Base-by-base conservation (phyloP, 2,329 filamentous ascomycete genomes). In the Penicillium griseofulvum region DNA sequence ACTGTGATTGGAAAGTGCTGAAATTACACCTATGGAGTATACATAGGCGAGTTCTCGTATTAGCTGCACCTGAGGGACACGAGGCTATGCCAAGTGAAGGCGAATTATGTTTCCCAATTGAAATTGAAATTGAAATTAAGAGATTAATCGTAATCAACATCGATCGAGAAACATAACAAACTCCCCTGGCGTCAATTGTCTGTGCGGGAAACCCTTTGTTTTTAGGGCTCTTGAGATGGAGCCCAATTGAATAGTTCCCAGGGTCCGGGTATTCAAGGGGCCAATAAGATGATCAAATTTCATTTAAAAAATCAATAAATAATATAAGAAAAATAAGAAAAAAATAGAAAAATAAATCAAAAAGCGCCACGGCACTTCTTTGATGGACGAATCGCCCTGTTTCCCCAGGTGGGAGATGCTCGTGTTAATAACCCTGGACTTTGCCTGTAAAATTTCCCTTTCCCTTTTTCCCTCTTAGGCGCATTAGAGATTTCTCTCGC, bases 181-280 rank as follows among this genome's bases (percentile, higher is more conserved):
- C 29, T 28, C 4, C 53, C 48, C 48, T 52, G 37, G 48, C 49
- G 29, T 54, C 38, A 16, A 28, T 24, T 29, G 44, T 45, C 48
- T 52, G 52, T 55, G 52, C 48, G 44, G 52, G 28, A 55, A 41
- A 52, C 48, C 48, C 47, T 55, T 42, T 50, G 41, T 33, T 14
- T 44, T 56, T 52, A 55, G 47, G 52, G 55, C 57, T 60, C 50
- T 52, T 52, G 57, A 54, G 56, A 55, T 41, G 59, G 53, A 52
- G 51, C 56, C 61, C 56, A 55, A 59, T 57, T 55, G 55, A 45
- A 59, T 62, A 62, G 59, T 57, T 19, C 58, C 58, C 52, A 63
- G 55, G 43, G 53, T 55, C 55, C 54, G 54, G 45, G 47, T 54
- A 37, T 24, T 26, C 33, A 33, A 34, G 14, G 14, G 26, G 14